These are phyloP conservation scores for Sisymbrium irio DNA, from an alignment of 345 rosid species.

Conservation along the genomic window DNA sequence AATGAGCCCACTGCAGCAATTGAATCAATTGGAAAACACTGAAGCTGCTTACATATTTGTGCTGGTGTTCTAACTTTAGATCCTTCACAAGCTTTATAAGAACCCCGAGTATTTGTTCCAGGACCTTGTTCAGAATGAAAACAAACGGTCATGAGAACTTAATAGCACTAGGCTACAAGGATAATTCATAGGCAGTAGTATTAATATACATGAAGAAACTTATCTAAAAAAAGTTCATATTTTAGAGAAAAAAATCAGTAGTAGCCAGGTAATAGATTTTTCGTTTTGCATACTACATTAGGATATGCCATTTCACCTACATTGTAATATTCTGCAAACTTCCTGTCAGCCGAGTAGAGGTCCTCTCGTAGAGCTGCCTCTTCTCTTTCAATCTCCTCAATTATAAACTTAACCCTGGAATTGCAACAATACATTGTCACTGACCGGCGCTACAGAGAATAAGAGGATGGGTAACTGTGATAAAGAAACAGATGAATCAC, in stretches of 20 bases:
- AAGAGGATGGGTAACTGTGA: neutral
- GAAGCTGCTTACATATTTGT: slow-evolving; percentile 63
- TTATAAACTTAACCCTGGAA: slow-evolving; percentile 84
- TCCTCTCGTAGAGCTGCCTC: slow-evolving; percentile 88
- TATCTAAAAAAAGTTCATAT: neutral
- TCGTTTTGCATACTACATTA: neutral
- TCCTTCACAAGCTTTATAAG: slow-evolving; percentile 97
- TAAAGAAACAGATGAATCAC: neutral
- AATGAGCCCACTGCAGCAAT: neutral
- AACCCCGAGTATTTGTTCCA: slow-evolving; percentile 94
- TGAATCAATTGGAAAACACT: neutral
- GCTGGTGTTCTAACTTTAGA: slow-evolving; percentile 92
- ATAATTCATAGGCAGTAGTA: neutral
- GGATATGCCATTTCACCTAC: slow-evolving; percentile 44
- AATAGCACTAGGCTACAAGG: neutral
- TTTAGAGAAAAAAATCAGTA: neutral
- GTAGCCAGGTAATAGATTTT: too few relatives aligned
- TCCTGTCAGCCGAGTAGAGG: slow-evolving; percentile 90
- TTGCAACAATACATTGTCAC: neutral
- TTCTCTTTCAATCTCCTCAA: slow-evolving; percentile 94
- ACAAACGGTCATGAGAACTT: slow-evolving; percentile 1
- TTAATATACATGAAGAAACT: neutral
- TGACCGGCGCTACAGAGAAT: neutral
- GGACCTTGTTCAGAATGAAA: slow-evolving; percentile 52
- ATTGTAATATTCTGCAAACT: slow-evolving; percentile 90